Percentiles rank a stretch among this genome's conserved stretches.
Evolutionary conservation across 371 early-diverging fungal genomes (phyloP).

Genomic region (Mucor mucedo): DNA sequence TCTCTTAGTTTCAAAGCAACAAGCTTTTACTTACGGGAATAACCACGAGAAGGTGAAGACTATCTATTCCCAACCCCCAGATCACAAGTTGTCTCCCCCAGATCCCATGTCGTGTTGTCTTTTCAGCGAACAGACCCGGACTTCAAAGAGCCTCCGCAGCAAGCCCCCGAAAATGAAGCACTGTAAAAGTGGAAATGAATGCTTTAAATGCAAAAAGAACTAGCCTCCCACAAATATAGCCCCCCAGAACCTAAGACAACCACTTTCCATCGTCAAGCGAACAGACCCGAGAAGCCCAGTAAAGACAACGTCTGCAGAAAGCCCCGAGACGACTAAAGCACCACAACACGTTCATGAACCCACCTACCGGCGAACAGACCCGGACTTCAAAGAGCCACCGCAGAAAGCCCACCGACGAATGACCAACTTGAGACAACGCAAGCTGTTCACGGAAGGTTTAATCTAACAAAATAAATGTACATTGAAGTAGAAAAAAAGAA

Average conservation of each 20-base stretch:
- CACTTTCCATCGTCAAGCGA: background rate
- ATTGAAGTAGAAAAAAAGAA: too few relatives aligned
- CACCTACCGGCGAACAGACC: too few relatives aligned
- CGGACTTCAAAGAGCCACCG: background rate
- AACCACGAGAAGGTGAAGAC: conserved; percentile 20
- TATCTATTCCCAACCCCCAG: conserved; percentile 18
- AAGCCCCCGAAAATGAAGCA: background rate
- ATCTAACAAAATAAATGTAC: background rate
- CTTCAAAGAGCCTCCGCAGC: too few relatives aligned
- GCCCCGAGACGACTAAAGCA: background rate
- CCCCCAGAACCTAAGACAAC: conserved; percentile 8
- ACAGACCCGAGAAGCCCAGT: conserved; percentile 24
- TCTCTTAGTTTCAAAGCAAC: conserved; percentile 21
- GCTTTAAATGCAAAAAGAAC: conserved; percentile 8
- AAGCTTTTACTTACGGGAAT: conserved; percentile 13
- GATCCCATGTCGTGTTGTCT: too few relatives aligned
- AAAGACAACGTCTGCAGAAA: conserved; percentile 24
- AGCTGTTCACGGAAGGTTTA: too few relatives aligned
- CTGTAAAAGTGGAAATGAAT: background rate
- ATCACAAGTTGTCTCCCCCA: conserved; percentile 6
- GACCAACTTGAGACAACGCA: too few relatives aligned
- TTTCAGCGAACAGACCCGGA: background rate
- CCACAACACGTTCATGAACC: too few relatives aligned
- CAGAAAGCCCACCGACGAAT: too few relatives aligned
- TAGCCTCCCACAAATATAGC: background rate